Conservation (phyloP, 208 protist species). For the Phytomonas sp. region DNA sequence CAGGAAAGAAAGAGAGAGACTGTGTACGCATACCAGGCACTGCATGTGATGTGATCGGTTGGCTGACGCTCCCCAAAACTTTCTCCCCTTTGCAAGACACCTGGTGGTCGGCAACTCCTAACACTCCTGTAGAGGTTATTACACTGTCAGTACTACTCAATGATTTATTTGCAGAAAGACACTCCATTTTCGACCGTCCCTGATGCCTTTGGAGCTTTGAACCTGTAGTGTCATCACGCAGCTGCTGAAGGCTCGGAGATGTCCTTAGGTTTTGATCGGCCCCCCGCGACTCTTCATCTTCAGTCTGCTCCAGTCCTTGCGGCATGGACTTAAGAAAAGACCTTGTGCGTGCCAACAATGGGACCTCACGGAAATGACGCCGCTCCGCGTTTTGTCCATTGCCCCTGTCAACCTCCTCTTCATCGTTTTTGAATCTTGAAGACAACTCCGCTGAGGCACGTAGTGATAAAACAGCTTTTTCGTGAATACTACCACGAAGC, state of each 20-base stretch:
- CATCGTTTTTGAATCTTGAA: background rate
- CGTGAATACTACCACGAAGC: background rate
- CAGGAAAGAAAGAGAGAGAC: background rate
- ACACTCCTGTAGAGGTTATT: background rate
- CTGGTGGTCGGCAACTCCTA: background rate
- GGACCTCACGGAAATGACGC: background rate
- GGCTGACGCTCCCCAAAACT: background rate
- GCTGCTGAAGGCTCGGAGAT: background rate
- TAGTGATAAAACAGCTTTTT: background rate
- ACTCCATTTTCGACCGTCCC: background rate
- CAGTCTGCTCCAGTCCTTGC: background rate
- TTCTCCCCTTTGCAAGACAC: background rate
- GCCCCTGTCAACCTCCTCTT: background rate
- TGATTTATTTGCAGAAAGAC: background rate
- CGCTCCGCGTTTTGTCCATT: background rate
- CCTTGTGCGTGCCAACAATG: background rate
- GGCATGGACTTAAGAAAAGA: background rate
- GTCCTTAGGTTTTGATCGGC: background rate
- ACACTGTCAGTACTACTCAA: background rate
- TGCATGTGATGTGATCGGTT: background rate
- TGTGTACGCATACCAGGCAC: background rate
- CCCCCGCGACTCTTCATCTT: background rate
- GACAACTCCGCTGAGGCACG: background rate
- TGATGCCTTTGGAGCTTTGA: background rate
- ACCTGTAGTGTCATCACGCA: background rate